These are phyloP conservation scores for Tulasnella sp. DNA, from an alignment of 768 basidiomycete species.

Conservation along the genomic window DNA sequence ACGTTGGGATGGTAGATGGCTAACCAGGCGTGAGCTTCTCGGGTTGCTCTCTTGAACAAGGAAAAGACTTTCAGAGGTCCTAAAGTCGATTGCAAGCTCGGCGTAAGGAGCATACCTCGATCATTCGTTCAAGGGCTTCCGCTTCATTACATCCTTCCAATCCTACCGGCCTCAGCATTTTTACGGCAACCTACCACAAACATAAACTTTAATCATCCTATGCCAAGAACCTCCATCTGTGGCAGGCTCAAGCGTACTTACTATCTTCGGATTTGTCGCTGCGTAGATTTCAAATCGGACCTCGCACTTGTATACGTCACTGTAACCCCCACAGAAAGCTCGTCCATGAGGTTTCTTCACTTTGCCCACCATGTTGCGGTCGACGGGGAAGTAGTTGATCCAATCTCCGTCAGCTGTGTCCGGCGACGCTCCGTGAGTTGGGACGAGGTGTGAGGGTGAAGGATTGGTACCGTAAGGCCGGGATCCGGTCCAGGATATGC, in stretches of 20 bases:
- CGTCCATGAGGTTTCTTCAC: neutral
- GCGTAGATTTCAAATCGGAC: neutral
- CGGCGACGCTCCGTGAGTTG: too few species aligned
- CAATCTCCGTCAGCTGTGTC: neutral
- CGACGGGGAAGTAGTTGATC: neutral
- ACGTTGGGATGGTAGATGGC: neutral
- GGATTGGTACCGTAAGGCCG: too few species aligned
- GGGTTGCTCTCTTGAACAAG: neutral
- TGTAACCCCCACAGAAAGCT: neutral
- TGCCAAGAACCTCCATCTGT: too few species aligned
- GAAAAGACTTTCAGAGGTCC: neutral
- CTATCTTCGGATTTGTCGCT: neutral
- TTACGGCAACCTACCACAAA: neutral
- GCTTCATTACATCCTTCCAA: neutral
- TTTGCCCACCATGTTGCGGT: neutral
- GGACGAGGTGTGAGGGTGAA: too few species aligned
- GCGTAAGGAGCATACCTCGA: neutral
- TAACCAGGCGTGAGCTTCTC: neutral
- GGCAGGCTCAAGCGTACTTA: neutral
- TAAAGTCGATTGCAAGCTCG: too few species aligned
- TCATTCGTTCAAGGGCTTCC: neutral
- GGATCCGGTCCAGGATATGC: too few species aligned
- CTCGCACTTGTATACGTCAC: neutral
- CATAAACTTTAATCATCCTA: too few species aligned
- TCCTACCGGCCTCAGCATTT: neutral